phyloP scores from a whole-genome alignment of 352 stramenopile species.

The Globisporangium yorkense region DNA sequence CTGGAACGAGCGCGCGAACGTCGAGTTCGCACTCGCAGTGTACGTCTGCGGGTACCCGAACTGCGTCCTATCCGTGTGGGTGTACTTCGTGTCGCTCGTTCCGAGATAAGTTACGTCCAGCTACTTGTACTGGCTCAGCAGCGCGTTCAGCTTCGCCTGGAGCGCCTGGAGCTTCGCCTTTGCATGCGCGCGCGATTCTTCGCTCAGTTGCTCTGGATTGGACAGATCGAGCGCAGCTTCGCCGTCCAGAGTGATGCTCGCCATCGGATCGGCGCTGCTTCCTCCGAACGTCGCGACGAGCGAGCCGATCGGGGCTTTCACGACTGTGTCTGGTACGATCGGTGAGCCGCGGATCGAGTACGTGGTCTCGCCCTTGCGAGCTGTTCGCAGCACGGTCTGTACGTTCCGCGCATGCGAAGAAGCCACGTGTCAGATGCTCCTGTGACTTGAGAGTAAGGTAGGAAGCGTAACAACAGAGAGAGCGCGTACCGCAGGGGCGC shows the following conservation, averaged over 20 bases:
- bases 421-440: not conserved
- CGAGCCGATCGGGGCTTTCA: slow-evolving; percentile 43
- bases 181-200: slow-evolving; percentile 45
- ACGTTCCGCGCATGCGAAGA: too few species aligned
- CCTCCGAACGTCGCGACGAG: slow-evolving; percentile 61
- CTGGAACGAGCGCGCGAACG: slow-evolving; percentile 69
- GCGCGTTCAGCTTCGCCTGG: slow-evolving; percentile 58
- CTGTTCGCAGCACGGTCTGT: slow-evolving; percentile 54
- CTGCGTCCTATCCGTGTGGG: slow-evolving; percentile 89
- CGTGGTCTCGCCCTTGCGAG: slow-evolving; percentile 62
- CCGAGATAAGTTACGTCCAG: slow-evolving; percentile 15
- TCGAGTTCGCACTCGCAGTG: slow-evolving; percentile 90
- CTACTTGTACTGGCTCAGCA: slow-evolving; percentile 59
- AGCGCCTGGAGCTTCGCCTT: slow-evolving; percentile 60
- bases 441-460: not conserved
- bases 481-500: slow-evolving; percentile 24
- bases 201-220: slow-evolving; percentile 52
- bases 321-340: slow-evolving; percentile 48
- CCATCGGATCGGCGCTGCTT: slow-evolving; percentile 27
- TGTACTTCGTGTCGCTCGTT: slow-evolving; percentile 84
- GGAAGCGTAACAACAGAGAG: not conserved
- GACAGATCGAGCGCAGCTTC: slow-evolving; percentile 59
- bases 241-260: slow-evolving; percentile 56
- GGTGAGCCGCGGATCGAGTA: slow-evolving; percentile 71
- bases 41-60: slow-evolving; percentile 84